Evolutionary conservation across 768 basidiomycete species (phyloP), one percentile per base, ranked within the genome.

Genomic region (Tylopilus subfusipes): DNA sequence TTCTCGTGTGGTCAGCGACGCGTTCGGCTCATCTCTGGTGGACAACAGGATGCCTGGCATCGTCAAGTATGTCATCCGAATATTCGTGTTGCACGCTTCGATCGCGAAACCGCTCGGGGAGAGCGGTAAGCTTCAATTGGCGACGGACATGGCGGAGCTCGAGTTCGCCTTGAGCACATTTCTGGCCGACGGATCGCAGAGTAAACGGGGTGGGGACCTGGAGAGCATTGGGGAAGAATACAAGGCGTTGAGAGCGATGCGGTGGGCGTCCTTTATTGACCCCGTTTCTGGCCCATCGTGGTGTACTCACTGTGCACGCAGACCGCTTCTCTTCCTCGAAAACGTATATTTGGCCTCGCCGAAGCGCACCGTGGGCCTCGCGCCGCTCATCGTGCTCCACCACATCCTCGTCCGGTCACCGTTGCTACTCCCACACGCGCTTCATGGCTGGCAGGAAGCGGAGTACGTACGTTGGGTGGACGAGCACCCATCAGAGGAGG

Each of bases 381-480:
- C 93, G 2, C 83, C 91, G 6, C 78, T 98, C 21, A 83, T 97
- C 60, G 87, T 98, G 16, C 74, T 98, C 16, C 95, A 98, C 65
- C 88, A 97, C 59, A 88, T 97, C 62, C 78, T 97, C 31, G 94
- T 98, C 24, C 85, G 92, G 11, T 92, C 92, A 2, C 86, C 90
- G 1, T 78, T 92, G 50, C 82, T 88, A 6, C 78, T 98, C 36
- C 96, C 97, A 11, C 93, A 99, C 68, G 79, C 82, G 46, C 70
- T 93, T 52, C 93, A 98, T 65, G 88, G 89, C 0, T 98, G 97
- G 96, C 88, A 90, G 53, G 93, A 98, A 66, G 81, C 88, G 4
- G 97, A 98, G 74, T 99, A 99, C 69, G 90, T 97, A 46, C 83
- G 91, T 42, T 99, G 95, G 94, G 79, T 98, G 13, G 88, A 92